Conservation (phyloP, 2,329 filamentous ascomycete genomes). For the Boeremia exigua region DNA sequence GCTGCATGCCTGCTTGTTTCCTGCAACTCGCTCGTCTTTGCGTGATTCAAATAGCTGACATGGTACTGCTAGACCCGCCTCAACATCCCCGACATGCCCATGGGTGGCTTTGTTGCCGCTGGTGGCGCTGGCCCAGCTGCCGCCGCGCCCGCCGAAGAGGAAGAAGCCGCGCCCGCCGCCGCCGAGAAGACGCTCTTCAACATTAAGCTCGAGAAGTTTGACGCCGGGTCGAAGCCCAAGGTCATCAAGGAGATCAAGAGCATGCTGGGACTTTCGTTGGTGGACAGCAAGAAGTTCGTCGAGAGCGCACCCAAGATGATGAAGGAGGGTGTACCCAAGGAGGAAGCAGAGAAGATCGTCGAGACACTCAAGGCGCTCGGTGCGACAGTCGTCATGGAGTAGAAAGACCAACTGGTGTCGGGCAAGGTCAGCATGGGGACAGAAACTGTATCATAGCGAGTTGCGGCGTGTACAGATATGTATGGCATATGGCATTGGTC, state of each 20-base stretch:
- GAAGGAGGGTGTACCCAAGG: conserved; percentile 99
- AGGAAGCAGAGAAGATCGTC: conserved; percentile 98
- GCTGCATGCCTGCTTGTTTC: background rate
- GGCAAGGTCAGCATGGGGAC: background rate
- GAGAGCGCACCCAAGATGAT: conserved; percentile 97
- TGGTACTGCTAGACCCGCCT: conserved; percentile 71
- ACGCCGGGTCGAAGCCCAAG: conserved; percentile 91
- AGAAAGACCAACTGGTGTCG: conserved; percentile 44
- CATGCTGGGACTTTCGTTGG: conserved; percentile 90
- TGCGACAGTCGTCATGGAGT: conserved; percentile 90
- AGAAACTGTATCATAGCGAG: conserved; percentile 43
- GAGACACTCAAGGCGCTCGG: conserved; percentile 92
- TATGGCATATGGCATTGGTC: conserved; percentile 31
- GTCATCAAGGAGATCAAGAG: conserved; percentile 99
- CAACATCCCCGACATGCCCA: conserved; percentile 97
- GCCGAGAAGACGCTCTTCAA: conserved; percentile 98
- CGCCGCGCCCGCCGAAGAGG: conserved; percentile 73
- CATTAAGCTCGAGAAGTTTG: conserved; percentile 90
- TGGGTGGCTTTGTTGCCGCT: conserved; percentile 85
- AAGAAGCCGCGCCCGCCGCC: conserved; percentile 84
- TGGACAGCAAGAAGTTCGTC: conserved; percentile 99
- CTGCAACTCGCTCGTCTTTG: background rate
- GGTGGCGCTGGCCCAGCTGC: conserved; percentile 62
- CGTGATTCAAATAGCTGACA: background rate
- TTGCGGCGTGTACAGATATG: conserved; percentile 48